phyloP scores from a whole-genome alignment of 176 grass and related monocot genomes.

The Coix lacrymajobi region DNA sequence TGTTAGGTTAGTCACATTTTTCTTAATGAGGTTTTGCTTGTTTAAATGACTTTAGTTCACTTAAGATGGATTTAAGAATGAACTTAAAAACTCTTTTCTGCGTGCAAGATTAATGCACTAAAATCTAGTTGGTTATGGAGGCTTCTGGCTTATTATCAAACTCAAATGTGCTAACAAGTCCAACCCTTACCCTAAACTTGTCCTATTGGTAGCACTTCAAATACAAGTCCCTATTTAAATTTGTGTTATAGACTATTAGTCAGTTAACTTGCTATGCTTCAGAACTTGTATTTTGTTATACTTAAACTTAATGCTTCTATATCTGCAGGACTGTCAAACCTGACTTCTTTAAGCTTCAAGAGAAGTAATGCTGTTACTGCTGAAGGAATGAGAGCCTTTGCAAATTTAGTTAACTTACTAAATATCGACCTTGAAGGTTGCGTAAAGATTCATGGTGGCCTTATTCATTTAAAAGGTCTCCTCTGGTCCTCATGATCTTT shows the following conservation, averaged over 20 bases:
- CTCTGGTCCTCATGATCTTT: not conserved
- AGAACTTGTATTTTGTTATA: conserved; percentile 7
- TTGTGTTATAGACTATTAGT: not conserved
- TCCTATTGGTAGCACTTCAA: not conserved
- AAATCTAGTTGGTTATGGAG: not conserved
- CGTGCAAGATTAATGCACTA: not conserved
- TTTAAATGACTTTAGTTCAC: not conserved
- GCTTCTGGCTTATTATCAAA: not conserved
- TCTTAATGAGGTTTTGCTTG: conserved; percentile 1
- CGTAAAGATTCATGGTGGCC: conserved; percentile 70
- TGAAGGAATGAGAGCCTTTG: conserved; percentile 65
- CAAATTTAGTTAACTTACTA: conserved; percentile 76
- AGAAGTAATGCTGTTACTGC: conserved; percentile 62
- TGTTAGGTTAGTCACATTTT: conserved; percentile 55
- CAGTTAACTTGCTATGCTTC: not conserved
- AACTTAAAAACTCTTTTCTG: not conserved
- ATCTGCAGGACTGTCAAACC: conserved; percentile 65
- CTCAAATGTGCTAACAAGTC: not conserved
- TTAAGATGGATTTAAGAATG: not conserved
- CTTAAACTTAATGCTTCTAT: conserved; percentile 6
- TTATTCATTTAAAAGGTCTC: conserved; percentile 85
- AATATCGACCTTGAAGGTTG: conserved; percentile 88
- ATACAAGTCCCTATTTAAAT: not conserved
- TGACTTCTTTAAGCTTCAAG: conserved; percentile 85
- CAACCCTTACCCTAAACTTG: not conserved